Percentiles rank a stretch among this genome's conserved stretches.
Conservation (phyloP, 768 basidiomycete genomes). For the Tricholoma hemisulphureum region DNA sequence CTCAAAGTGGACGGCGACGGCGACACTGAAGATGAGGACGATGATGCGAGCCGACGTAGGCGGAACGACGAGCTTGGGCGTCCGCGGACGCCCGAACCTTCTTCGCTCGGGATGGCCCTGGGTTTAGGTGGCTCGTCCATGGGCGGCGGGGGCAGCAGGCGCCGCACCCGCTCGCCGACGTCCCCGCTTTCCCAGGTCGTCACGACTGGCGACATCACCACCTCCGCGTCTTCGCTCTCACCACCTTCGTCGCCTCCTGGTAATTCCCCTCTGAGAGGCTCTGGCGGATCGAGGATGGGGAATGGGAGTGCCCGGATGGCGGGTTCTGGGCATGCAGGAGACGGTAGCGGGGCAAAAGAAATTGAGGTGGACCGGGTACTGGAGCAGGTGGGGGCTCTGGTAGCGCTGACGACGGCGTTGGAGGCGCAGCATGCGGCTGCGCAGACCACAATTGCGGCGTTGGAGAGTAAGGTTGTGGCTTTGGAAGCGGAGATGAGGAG, state of each 20-base stretch:
- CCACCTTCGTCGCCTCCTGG: too few relatives aligned
- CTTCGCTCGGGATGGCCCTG: constrained; percentile 34
- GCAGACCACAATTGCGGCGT: constrained; percentile 64
- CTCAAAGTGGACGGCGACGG: constrained; percentile 11
- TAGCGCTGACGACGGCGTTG: constrained; percentile 68
- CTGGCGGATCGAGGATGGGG: not conserved
- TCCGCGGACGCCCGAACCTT: constrained; percentile 81
- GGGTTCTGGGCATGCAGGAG: not conserved
- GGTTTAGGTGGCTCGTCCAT: too few relatives aligned
- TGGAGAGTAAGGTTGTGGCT: constrained; percentile 66
- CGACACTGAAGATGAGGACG: constrained; percentile 39
- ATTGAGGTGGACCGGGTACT: constrained; percentile 63
- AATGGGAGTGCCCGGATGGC: too few relatives aligned
- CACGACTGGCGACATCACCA: too few relatives aligned
- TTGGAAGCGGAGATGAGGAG: constrained; percentile 64
- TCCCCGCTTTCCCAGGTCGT: constrained; percentile 27
- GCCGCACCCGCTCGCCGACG: constrained; percentile 18
- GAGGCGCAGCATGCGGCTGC: constrained; percentile 79
- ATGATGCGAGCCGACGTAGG: constrained; percentile 49
- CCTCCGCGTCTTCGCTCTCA: too few relatives aligned
- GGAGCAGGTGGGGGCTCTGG: constrained; percentile 71
- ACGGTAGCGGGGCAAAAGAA: constrained; percentile 44
- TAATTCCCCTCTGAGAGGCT: too few relatives aligned
- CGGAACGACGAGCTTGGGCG: constrained; percentile 60
- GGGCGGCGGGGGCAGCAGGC: constrained; percentile 14